Evolutionary conservation across 192 early-diverging fungal genomes (phyloP), one percentile per base, ranked within the genome.

Genomic region (Podila epicladia): DNA sequence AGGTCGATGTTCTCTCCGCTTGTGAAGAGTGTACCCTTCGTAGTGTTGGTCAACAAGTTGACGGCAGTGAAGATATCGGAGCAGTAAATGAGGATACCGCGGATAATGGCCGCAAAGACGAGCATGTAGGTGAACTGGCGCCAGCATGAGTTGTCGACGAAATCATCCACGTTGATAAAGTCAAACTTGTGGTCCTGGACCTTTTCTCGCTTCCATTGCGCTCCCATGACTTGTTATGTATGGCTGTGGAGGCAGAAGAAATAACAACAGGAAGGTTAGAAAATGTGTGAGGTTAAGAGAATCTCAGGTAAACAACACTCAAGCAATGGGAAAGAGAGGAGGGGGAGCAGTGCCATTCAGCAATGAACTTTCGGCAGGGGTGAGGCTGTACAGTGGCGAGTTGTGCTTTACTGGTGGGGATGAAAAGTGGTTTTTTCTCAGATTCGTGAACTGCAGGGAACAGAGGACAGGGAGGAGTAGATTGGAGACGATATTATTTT

Each of bases 101-200:
- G 91, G 70, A 96, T 82, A 7, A 93, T 87, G 22, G 87, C 84
- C 28, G 93, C 74, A 72, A 90, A 93, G 29, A 94, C 73, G 13
- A 86, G 58, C 33, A 84, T 72, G 67, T 94, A 93, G 28, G 74
- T 73, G 33, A 91, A 69, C 50, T 83, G 82, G 8, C 71, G 62
- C 69, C 73, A 67, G 59, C 80, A 86, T 13, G 73, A 84, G 7
- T 74, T 71, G 59, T 86, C 75, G 13, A 83, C 33, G 86, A 93
- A 95, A 67, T 94, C 92, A 13, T 94, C 89, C 41, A 94, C 86
- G 67, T 96, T 92, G 61, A 96, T 86, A 82, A 91, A 94, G 85
- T 95, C 94, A 75, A 96, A 96, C 80, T 94, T 95, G 86, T 96
- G 93, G 86, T 95, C 95, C 71, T 85, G 69, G 26, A 94, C 89